phyloP scores from a whole-genome alignment of 805 yeast genomes.

The Jamesozyma gamospora region DNA sequence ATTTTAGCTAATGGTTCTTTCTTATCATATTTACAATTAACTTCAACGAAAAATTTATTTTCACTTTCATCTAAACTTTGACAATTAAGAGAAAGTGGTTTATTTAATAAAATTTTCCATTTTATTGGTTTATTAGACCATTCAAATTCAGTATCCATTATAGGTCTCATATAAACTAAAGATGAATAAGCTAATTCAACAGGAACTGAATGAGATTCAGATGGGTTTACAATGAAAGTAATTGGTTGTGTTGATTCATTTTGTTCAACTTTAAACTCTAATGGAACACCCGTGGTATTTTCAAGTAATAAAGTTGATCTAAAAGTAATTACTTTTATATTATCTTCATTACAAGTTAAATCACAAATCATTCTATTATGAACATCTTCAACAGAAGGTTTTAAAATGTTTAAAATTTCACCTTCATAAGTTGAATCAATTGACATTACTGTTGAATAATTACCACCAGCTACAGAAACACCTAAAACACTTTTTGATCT shows the following conservation, averaged over 20 bases:
- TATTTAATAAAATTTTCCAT: slow-evolving; percentile 54
- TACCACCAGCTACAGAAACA: slow-evolving; percentile 46
- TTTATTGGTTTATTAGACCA: slow-evolving; percentile 58
- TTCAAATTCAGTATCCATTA: slow-evolving; percentile 40
- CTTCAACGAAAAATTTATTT: slow-evolving; percentile 54
- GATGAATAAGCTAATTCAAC: slow-evolving; percentile 55
- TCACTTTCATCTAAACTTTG: slow-evolving; percentile 32
- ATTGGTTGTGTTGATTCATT: slow-evolving; percentile 25
- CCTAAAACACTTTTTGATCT: slow-evolving; percentile 53
- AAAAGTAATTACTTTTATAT: slow-evolving; percentile 67
- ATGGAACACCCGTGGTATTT: slow-evolving; percentile 55
- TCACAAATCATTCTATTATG: slow-evolving; percentile 72
- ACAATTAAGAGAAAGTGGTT: slow-evolving; percentile 53
- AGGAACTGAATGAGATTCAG: slow-evolving; percentile 58
- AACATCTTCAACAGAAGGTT: slow-evolving; percentile 50
- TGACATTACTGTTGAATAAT: slow-evolving; percentile 42
- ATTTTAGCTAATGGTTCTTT: slow-evolving; percentile 63
- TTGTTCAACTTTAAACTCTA: slow-evolving; percentile 34
- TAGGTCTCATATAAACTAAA: slow-evolving; percentile 53
- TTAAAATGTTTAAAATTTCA: slow-evolving; percentile 59
- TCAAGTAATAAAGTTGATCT: slow-evolving; percentile 64
- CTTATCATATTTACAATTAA: slow-evolving; percentile 51
- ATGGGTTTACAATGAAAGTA: slow-evolving; percentile 41
- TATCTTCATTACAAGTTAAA: slow-evolving; percentile 57
- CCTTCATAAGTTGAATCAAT: slow-evolving; percentile 76